Evolutionary conservation across 352 stramenopile genomes (phyloP).

Genomic region (Aphanomyces invadans): DNA sequence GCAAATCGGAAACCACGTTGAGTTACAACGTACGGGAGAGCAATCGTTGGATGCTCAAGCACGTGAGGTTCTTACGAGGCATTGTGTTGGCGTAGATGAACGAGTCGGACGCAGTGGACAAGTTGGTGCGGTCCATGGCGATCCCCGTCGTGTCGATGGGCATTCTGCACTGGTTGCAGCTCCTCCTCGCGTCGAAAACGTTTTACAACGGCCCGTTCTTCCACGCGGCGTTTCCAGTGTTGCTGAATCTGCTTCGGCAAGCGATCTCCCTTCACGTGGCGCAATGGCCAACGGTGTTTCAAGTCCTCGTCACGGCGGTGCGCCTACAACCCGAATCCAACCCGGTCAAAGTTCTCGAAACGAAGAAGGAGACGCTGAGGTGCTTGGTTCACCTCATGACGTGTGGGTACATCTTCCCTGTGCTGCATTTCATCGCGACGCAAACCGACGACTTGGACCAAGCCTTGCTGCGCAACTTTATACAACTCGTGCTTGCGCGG

Average conservation of each 20-base stretch:
- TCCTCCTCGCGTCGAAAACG: slow-evolving; percentile 56
- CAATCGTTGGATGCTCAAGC: background rate
- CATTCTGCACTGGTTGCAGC: slow-evolving; percentile 74
- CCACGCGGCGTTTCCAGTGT: slow-evolving; percentile 77
- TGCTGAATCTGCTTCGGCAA: slow-evolving; percentile 66
- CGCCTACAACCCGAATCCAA: slow-evolving; percentile 71
- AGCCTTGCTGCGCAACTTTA: slow-evolving; percentile 75
- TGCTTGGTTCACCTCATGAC: slow-evolving; percentile 86
- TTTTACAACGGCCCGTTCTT: slow-evolving; percentile 81
- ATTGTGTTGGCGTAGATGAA: slow-evolving; percentile 53
- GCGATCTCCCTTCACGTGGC: slow-evolving; percentile 68
- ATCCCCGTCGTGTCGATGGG: slow-evolving; percentile 81
- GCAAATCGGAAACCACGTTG: slow-evolving; percentile 77
- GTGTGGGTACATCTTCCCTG: slow-evolving; percentile 73
- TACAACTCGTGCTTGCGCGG: slow-evolving; percentile 65
- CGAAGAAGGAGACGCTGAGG: slow-evolving; percentile 74
- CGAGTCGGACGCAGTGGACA: slow-evolving; percentile 73
- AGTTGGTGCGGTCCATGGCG: slow-evolving; percentile 64
- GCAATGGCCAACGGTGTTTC: slow-evolving; percentile 79
- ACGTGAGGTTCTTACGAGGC: too few species aligned
- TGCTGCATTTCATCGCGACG: slow-evolving; percentile 73
- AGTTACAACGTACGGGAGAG: slow-evolving; percentile 72
- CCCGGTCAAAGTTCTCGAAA: slow-evolving; percentile 74
- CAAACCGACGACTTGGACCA: slow-evolving; percentile 79
- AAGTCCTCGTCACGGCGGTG: slow-evolving; percentile 66